phyloP scores from a whole-genome alignment of 2,329 filamentous ascomycete genomes.

The Tolypocladium amazonense region DNA sequence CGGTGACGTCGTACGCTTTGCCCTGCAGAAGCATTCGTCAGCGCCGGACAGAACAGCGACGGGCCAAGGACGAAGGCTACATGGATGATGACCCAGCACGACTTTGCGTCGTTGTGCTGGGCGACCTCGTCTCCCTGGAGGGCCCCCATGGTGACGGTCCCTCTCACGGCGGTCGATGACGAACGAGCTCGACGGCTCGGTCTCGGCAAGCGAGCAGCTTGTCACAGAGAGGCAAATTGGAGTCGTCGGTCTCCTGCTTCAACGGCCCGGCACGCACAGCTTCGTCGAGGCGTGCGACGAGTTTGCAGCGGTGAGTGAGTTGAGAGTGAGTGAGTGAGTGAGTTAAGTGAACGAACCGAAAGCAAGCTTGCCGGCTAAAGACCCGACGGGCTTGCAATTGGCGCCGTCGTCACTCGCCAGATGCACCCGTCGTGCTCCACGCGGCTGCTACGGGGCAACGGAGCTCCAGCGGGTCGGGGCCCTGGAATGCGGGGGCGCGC shows the following conservation, averaged over 20 bases:
- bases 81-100: slow-evolving; percentile 88
- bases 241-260: not conserved
- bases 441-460: not conserved
- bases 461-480: not conserved
- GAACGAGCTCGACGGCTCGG: not conserved
- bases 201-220: not conserved
- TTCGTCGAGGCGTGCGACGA: not conserved
- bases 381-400: not conserved
- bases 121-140: slow-evolving; percentile 43
- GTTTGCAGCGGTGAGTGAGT: no score
- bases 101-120: slow-evolving; percentile 70
- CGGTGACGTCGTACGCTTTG: slow-evolving; percentile 81
- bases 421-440: not conserved
- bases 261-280: not conserved
- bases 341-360: not conserved
- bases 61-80: slow-evolving; percentile 26
- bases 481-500: not conserved
- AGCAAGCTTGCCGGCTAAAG: no score
- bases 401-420: not conserved
- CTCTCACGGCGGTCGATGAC: not conserved
- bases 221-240: not conserved
- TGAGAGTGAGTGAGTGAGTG: not conserved
- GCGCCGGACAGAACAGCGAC: not conserved
- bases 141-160: slow-evolving; percentile 18
- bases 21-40: slow-evolving; percentile 29